Evolutionary conservation across 2,329 filamentous ascomycete genomes (phyloP).

Genomic region (Juglanconis oblonga): DNA sequence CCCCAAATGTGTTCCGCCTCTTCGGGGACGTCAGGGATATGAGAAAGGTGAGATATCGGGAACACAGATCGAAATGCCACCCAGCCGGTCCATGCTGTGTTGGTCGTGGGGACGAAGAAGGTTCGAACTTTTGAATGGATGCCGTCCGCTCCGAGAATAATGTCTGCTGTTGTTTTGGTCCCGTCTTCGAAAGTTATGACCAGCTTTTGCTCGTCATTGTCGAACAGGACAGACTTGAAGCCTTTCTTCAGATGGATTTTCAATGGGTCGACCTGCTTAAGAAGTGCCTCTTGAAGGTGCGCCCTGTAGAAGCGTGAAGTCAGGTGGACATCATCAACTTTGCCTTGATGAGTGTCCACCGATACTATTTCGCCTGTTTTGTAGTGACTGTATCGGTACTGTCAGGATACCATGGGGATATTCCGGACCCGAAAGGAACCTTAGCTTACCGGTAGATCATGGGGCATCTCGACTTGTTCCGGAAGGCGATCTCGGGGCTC

Average conservation of each 20-base stretch:
- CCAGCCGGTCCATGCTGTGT: slow-evolving; percentile 40
- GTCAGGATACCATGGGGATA: background rate
- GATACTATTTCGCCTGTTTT: slow-evolving; percentile 42
- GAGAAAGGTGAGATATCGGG: slow-evolving; percentile 35
- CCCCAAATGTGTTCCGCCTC: slow-evolving; percentile 46
- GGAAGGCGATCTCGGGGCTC: slow-evolving; percentile 36
- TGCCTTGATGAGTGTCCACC: slow-evolving; percentile 37
- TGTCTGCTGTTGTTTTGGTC: slow-evolving; percentile 38
- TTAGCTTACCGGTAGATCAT: slow-evolving; percentile 41
- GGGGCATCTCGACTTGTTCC: slow-evolving; percentile 37
- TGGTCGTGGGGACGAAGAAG: slow-evolving; percentile 40
- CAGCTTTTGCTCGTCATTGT: slow-evolving; percentile 22
- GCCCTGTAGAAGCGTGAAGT: slow-evolving; percentile 45
- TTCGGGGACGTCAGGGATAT: slow-evolving; percentile 35
- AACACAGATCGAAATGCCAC: slow-evolving; percentile 44
- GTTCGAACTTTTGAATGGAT: slow-evolving; percentile 45
- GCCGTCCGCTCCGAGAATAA: slow-evolving; percentile 52
- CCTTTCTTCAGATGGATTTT: slow-evolving; percentile 42
- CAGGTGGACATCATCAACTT: slow-evolving; percentile 34
- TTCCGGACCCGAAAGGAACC: background rate
- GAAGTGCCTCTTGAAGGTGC: slow-evolving; percentile 47
- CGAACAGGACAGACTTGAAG: slow-evolving; percentile 33
- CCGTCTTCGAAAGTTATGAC: slow-evolving; percentile 47
- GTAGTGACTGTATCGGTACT: slow-evolving; percentile 31
- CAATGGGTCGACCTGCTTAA: slow-evolving; percentile 39